A percentile compares a stretch with the other conserved stretches of the same genome.
Evolutionary conservation across 257 asterid species (phyloP).

Genomic region (Capsicum pubescens): DNA sequence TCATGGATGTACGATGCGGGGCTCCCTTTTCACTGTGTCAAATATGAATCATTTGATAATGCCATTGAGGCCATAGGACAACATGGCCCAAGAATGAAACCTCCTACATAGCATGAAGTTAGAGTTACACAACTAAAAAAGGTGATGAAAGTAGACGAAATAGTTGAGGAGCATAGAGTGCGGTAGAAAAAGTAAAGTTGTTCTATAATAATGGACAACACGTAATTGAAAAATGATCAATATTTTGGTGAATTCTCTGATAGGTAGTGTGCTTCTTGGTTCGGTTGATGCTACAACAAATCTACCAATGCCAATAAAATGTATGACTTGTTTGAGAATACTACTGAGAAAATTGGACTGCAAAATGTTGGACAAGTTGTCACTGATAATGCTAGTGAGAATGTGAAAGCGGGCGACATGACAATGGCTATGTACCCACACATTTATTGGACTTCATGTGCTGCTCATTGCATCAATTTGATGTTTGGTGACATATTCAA

Average conservation of each 20-base stretch:
- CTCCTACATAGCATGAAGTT: not conserved
- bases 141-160: not conserved
- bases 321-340: not conserved
- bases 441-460: not conserved
- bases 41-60: not conserved
- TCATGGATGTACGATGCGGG: not conserved
- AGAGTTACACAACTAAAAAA: not conserved
- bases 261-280: not conserved
- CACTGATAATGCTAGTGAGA: not conserved
- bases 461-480: constrained; percentile 21
- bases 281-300: not conserved
- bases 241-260: constrained; percentile 14
- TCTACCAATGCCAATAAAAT: not conserved
- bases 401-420: not conserved
- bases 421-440: not conserved
- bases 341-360: not conserved
- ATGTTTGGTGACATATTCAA: constrained; percentile 20
- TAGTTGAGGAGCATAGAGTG: not conserved
- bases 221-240: not conserved
- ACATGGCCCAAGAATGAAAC: not conserved
- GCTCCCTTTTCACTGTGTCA: not conserved
- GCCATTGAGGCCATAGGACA: not conserved
- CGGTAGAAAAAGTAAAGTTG: not conserved
- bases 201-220: not conserved
- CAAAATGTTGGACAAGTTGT: not conserved